Base-by-base conservation (phyloP, 148 eudicot species). In the Hydrangea macrophylla region DNA sequence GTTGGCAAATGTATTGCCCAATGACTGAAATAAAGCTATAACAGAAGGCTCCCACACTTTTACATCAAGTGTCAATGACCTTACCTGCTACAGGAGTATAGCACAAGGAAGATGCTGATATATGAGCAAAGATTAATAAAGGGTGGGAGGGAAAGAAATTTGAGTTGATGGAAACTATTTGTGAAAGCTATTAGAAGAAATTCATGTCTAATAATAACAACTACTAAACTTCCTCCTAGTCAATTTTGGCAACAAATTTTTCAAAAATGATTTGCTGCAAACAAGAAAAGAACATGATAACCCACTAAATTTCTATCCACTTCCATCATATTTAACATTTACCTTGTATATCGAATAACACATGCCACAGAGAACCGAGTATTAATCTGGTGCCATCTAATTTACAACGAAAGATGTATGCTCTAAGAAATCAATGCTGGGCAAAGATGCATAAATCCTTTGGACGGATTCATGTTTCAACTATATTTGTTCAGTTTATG, bases 1-100 rank as follows among this genome's bases (percentile, higher is more conserved):
- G 68, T 94, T 94, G 26, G 96, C 86, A 82, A 90, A 90, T 57
- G 84, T 67, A 72, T 94, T 94, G 44, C 98, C 98, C 83, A 94
- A 59, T 62, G 98, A 88, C 80, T 88, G 98, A 81, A 94, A 94
- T 73, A 94, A 71, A 68, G 83, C 83, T 76, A 94, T 83, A 24
- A 94, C 96, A 4, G 98, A 88, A 35, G 97, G 89, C 75, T 94
- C 98, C 98, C 98, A 94, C 61, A 88, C 97, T 85, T 85, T 94
- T 37, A 94, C 90, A 85, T 94, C 98, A 63, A 94, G 98, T 8
- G 98, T 94, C 69, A 94, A 81, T n/a, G 98, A 94, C 70, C 98
- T 86, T 55, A 94, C 98, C 98, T 94, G 79, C 55, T 60, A 62
- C 73, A 60, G 54, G 50, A 64, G 63, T 24, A 20, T 71, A 42